Conservation (phyloP, 2,329 filamentous ascomycete genomes). For the Pseudocercospora vitis region DNA sequence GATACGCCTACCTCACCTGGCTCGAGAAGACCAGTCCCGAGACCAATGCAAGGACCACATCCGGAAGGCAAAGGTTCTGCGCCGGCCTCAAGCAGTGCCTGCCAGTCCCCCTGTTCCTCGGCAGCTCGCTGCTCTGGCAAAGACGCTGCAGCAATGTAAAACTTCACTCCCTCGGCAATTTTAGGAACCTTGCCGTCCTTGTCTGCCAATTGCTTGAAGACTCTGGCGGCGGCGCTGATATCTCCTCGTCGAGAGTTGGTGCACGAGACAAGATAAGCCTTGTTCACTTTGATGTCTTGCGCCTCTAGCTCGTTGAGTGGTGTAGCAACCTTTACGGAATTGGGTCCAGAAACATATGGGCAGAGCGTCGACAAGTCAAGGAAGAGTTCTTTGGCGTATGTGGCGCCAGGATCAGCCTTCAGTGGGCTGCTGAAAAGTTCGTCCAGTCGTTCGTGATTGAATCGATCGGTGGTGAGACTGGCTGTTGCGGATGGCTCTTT, state of each 20-base stretch:
- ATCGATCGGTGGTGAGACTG: conserved; percentile 55
- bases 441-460: conserved; percentile 73
- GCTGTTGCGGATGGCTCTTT: conserved; percentile 49
- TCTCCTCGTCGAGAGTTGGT: conserved; percentile 84
- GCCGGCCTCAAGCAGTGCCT: conserved; percentile 76
- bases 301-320: conserved; percentile 71
- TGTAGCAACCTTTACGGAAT: conserved; percentile 84
- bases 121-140: conserved; percentile 71
- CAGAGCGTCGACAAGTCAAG: conserved; percentile 80
- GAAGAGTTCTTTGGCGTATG: conserved; percentile 80
- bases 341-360: conserved; percentile 82
- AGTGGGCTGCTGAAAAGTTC: conserved; percentile 67
- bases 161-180: conserved; percentile 72
- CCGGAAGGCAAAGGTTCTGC: conserved; percentile 68
- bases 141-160: conserved; percentile 90
- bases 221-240: conserved; percentile 74
- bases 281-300: conserved; percentile 74
- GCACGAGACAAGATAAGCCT: conserved; percentile 85
- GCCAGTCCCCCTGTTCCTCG: conserved; percentile 83
- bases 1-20: conserved; percentile 83
- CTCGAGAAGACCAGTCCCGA: conserved; percentile 77
- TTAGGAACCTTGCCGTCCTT: conserved; percentile 64
- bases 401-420: conserved; percentile 70
- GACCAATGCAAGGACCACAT: conserved; percentile 83
- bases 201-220: conserved; percentile 75